These are phyloP conservation scores for Aristolochia fimbriata DNA, from an alignment of 164 flowering plant species.

Conservation along the genomic window DNA sequence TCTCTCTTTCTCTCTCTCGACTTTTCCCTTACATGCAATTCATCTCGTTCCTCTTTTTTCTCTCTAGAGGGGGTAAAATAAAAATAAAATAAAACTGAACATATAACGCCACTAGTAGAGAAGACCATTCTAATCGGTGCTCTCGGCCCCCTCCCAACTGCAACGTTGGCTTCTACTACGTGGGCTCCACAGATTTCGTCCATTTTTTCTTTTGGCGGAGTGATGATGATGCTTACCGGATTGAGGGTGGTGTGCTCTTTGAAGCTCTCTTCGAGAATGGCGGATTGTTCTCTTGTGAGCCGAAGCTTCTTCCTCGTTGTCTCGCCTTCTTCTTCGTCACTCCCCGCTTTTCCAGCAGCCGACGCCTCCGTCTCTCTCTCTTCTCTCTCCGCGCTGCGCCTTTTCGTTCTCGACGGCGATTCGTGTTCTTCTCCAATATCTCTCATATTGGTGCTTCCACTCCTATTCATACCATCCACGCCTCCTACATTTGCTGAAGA, in stretches of 20 bases:
- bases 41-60: too few species aligned
- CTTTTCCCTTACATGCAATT: too few species aligned
- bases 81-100: too few species aligned
- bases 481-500: background rate
- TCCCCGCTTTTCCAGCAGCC: conserved; percentile 11
- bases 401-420: conserved; percentile 15
- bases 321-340: conserved; percentile 58
- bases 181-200: too few species aligned
- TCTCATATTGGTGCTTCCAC: background rate
- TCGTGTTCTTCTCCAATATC: background rate
- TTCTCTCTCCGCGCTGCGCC: conserved; percentile 4
- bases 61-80: too few species aligned
- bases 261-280: conserved; percentile 78
- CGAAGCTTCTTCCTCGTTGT: conserved; percentile 63
- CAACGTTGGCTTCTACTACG: too few species aligned
- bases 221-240: conserved; percentile 41
- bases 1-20: too few species aligned
- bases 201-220: too few species aligned
- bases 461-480: conserved; percentile 4
- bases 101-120: too few species aligned
- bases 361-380: conserved; percentile 18
- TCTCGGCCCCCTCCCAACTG: too few species aligned
- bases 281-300: conserved; percentile 69
- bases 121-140: too few species aligned
- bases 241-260: conserved; percentile 79